Evolutionary conservation across 1,139 yeast species (phyloP).

Genomic region (Geotrichum histeridarum): DNA sequence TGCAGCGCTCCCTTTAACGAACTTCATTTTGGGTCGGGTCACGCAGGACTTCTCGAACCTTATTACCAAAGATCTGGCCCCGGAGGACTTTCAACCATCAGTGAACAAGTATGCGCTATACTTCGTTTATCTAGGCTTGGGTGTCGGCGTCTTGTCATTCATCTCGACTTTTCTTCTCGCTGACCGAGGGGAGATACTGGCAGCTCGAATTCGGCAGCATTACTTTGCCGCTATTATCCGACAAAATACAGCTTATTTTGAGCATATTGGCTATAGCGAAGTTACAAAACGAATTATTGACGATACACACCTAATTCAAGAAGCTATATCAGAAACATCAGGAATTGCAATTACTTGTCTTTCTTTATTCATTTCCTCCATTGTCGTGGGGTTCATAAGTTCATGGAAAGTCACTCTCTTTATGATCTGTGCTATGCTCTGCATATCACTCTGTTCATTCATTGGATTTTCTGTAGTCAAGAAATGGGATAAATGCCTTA

Average conservation of each 20-base stretch:
- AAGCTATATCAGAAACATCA: conserved; percentile 44
- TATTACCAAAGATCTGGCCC: conserved; percentile 30
- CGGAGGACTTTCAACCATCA: conserved; percentile 32
- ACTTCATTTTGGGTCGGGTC: conserved; percentile 39
- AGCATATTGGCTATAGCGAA: conserved; percentile 43
- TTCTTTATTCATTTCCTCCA: conserved; percentile 40
- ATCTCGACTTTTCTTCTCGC: conserved; percentile 38
- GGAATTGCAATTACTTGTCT: conserved; percentile 40
- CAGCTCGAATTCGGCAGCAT: conserved; percentile 41
- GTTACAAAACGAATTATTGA: conserved; percentile 43
- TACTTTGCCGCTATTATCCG: conserved; percentile 40
- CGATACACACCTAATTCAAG: conserved; percentile 43
- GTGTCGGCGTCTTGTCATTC: conserved; percentile 34
- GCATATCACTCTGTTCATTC: conserved; percentile 32
- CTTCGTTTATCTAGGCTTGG: conserved; percentile 40
- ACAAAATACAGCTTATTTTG: conserved; percentile 45
- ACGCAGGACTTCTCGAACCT: conserved; percentile 38
- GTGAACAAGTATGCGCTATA: conserved; percentile 37
- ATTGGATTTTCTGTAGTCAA: conserved; percentile 32
- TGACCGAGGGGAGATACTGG: conserved; percentile 41
- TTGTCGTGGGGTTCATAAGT: conserved; percentile 40
- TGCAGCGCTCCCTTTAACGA: conserved; percentile 40
- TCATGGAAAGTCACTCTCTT: conserved; percentile 42
- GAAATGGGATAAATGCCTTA: conserved; percentile 7
- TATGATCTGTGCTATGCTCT: conserved; percentile 36